These are phyloP conservation scores for Tephrocybe sp. DNA, from an alignment of 768 basidiomycete species.

Conservation along the genomic window DNA sequence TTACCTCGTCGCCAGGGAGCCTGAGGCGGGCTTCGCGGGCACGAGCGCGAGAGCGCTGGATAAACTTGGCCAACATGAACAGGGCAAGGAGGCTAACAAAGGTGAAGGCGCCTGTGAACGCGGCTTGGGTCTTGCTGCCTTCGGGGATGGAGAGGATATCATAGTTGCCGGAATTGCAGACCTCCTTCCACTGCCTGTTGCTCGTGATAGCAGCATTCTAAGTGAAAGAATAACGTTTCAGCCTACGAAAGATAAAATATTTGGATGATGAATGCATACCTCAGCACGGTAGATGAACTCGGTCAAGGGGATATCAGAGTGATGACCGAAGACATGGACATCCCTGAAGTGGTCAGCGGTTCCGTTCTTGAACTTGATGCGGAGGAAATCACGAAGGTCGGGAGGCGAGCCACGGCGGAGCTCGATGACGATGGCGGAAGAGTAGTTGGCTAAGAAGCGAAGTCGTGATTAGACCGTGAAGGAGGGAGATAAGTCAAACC, in stretches of 20 bases:
- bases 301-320: constrained; percentile 75
- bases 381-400: constrained; percentile 78
- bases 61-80: constrained; percentile 35
- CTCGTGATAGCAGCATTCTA: constrained; percentile 53
- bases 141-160: constrained; percentile 25
- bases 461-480: too few species aligned
- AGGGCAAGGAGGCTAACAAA: constrained; percentile 39
- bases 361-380: constrained; percentile 86
- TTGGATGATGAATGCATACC: constrained; percentile 40
- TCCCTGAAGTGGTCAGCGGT: constrained; percentile 62
- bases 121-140: constrained; percentile 25
- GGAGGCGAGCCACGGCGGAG: constrained; percentile 74
- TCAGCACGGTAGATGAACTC: constrained; percentile 84
- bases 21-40: constrained; percentile 37
- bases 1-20: constrained; percentile 51
- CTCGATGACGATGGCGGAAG: constrained; percentile 76
- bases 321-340: constrained; percentile 73
- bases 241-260: not conserved
- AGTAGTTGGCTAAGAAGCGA: constrained; percentile 59
- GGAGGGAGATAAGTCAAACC: too few species aligned
- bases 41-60: constrained; percentile 39
- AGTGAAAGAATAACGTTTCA: not conserved
- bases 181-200: constrained; percentile 54
- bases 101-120: constrained; percentile 36
- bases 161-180: constrained; percentile 33